Percentiles rank a stretch among this genome's conserved stretches.
Evolutionary conservation across 805 yeast species (phyloP).

Genomic region (Komagataella populi): DNA sequence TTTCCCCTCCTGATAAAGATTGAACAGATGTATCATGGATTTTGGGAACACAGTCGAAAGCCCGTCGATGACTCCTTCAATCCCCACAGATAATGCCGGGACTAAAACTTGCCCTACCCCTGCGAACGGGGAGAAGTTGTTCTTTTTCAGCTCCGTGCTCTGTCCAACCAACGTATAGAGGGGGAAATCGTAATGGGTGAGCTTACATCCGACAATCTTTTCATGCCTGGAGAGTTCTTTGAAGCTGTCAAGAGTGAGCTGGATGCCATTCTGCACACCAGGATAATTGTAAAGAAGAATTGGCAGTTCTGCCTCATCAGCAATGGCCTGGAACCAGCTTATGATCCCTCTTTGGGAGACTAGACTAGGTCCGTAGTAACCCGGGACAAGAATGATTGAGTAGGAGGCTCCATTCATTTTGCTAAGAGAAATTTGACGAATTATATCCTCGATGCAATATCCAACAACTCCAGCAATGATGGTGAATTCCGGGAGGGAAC

Average conservation of each 20-base stretch:
- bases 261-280: constrained; percentile 29
- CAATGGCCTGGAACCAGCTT: constrained; percentile 28
- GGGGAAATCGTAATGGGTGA: constrained; percentile 36
- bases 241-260: constrained; percentile 23
- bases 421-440: constrained; percentile 22
- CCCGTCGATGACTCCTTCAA: constrained; percentile 38
- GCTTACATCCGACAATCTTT: constrained; percentile 37
- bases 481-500: constrained; percentile 21
- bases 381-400: constrained; percentile 29
- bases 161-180: constrained; percentile 30
- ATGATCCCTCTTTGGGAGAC: constrained; percentile 31
- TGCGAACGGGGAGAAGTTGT: constrained; percentile 29
- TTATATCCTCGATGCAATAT: constrained; percentile 28
- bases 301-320: constrained; percentile 27
- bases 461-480: constrained; percentile 36
- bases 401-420: constrained; percentile 24
- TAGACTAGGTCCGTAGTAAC: constrained; percentile 30
- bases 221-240: constrained; percentile 27
- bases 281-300: constrained; percentile 33
- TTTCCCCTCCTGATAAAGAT: constrained; percentile 25
- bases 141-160: constrained; percentile 21
- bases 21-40: constrained; percentile 26
- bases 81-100: constrained; percentile 32
- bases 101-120: constrained; percentile 39
- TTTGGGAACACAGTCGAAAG: constrained; percentile 39